Evolutionary conservation across 805 yeast genomes (phyloP), one percentile per base, ranked within the genome.

Genomic region (Tetrapisispora arboricola): DNA sequence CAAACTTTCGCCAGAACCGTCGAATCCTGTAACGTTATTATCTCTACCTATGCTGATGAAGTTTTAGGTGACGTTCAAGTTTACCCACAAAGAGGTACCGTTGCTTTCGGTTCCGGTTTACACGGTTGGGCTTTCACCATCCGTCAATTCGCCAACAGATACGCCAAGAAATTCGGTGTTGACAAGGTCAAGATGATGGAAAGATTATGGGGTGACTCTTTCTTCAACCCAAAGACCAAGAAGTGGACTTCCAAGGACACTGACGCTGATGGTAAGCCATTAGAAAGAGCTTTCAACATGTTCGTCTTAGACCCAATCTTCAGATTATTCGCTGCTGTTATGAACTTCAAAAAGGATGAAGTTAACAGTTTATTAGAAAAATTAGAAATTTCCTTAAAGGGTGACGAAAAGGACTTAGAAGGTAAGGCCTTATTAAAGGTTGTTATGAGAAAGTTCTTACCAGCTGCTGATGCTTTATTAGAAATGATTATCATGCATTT

Each of bases 51-150:
- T 75, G 73, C 78, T 63, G 97, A 90, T 70, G 73, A 76, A 71
- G 70, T 75, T 50, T 71, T 88, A 53, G 97, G 97, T 76, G 97
- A 90, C 66, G 80, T 75, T 63, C 96, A 88, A 77, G 97, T 90
- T 54, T 88, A 81, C 94, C 97, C 97, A 72, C 94, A 88, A 70
- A 71, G 72, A 67, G 97, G 97, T 76, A 90, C 96, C 71, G 95
- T 90, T 66, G 97, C 97, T 60, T 90, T 90, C 73, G 96, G 95
- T 77, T 90, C 97, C 70, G 97, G 96, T 83, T 79, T 90, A 66
- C 97, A 90, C 80, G 97, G 97, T 73, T 90, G 97, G 97, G 96
- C 96, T 68, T 88, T 88, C 87, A 88, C 97, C 61, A 82, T 88
- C 67, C 86, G 97, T 74, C 97, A 88, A 78, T 88, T 88, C 63